A percentile compares a stretch with the other conserved stretches of the same genome.
These are phyloP conservation scores for Debaryomycetaceae sp. DNA, from an alignment of 1,139 yeast genomes.

Conservation along the genomic window DNA sequence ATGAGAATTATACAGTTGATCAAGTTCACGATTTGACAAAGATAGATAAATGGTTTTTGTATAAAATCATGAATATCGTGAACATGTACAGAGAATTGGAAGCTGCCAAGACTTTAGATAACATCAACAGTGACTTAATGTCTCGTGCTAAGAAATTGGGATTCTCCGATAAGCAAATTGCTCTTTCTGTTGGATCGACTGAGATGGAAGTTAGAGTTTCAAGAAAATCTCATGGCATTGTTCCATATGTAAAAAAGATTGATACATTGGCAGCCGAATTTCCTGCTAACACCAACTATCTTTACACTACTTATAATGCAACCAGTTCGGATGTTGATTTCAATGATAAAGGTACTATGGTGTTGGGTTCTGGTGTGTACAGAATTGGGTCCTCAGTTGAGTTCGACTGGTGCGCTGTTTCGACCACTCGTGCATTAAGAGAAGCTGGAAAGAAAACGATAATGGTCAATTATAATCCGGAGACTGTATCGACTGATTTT, in stretches of 20 bases:
- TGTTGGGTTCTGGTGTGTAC: conserved; percentile 96
- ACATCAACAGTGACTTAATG: conserved; percentile 66
- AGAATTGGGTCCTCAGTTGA: conserved; percentile 98
- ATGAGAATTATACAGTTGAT: conserved; percentile 88
- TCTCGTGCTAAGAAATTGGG: conserved; percentile 88
- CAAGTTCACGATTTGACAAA: conserved; percentile 85
- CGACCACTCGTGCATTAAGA: conserved; percentile 92
- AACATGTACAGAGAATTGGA: conserved; percentile 82
- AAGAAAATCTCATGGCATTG: conserved; percentile 74
- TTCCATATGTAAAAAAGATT: conserved; percentile 93
- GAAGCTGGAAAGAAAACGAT: conserved; percentile 84
- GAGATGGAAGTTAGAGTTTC: conserved; percentile 80
- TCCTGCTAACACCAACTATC: conserved; percentile 95
- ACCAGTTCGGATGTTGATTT: conserved; percentile 79
- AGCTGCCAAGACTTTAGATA: conserved; percentile 52
- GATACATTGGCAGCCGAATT: conserved; percentile 98
- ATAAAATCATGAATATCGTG: conserved; percentile 88
- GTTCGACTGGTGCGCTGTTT: conserved; percentile 99
- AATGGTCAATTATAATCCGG: conserved; percentile 97
- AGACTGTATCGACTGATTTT: conserved; percentile 96
- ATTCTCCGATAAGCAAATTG: conserved; percentile 93
- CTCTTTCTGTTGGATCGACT: conserved; percentile 59
- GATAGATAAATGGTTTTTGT: conserved; percentile 94
- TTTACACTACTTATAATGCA: conserved; percentile 95
- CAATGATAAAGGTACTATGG: conserved; percentile 89